A percentile compares a stretch with the other conserved stretches of the same genome.
Conservation (phyloP, 2,329 filamentous ascomycete genomes). For the Aspergillus hiratsukae region DNA sequence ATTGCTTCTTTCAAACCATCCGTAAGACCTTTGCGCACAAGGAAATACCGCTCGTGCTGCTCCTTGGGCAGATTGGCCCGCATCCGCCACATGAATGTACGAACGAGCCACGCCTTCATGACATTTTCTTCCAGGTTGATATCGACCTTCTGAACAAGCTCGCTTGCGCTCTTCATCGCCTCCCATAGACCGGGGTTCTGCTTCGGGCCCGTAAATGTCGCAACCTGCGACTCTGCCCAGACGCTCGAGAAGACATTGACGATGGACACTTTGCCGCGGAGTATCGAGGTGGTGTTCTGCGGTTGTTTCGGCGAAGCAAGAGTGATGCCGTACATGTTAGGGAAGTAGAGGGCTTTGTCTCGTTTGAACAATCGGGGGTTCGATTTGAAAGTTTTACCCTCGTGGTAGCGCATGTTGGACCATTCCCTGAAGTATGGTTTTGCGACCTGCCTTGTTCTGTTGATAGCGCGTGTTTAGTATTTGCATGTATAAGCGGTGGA, state of each 20-base stretch:
- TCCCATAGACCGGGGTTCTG: constrained; percentile 67
- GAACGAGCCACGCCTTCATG: constrained; percentile 56
- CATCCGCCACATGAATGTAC: constrained; percentile 50
- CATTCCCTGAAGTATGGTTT: constrained; percentile 96
- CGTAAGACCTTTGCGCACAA: constrained; percentile 54
- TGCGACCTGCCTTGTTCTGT: constrained; percentile 67
- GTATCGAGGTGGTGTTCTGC: constrained; percentile 68
- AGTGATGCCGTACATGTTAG: constrained; percentile 80
- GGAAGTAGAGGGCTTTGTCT: constrained; percentile 84
- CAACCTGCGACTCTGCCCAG: constrained; percentile 80
- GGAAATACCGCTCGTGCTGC: constrained; percentile 56
- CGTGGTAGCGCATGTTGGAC: constrained; percentile 73
- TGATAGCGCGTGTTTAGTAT: constrained; percentile 3
- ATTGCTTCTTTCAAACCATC: constrained; percentile 56
- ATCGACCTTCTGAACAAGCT: constrained; percentile 68
- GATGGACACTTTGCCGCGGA: constrained; percentile 70
- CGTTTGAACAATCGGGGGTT: constrained; percentile 79
- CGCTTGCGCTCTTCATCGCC: constrained; percentile 51
- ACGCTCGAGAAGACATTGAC: constrained; percentile 75
- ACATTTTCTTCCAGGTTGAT: constrained; percentile 84
- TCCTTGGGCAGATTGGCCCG: constrained; percentile 44
- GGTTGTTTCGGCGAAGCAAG: constrained; percentile 55
- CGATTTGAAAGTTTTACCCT: constrained; percentile 88
- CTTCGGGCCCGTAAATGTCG: constrained; percentile 62
- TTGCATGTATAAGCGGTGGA: not conserved